These are phyloP conservation scores for Quercus berberidifolia DNA, from an alignment of 306 rosid genomes.

Conservation along the genomic window DNA sequence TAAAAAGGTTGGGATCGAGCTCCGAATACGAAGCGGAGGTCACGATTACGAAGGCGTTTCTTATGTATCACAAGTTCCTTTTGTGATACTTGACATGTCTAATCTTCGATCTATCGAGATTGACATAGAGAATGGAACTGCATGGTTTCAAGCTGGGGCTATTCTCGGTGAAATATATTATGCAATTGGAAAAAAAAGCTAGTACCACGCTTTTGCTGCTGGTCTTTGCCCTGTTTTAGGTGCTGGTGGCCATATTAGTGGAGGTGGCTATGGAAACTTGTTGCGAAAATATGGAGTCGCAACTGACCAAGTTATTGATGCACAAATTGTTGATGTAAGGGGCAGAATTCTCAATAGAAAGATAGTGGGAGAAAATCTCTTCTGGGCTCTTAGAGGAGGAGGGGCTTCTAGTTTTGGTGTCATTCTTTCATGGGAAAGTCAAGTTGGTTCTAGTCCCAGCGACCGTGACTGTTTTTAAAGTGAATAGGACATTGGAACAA, in stretches of 20 bases:
- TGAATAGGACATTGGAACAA: no score
- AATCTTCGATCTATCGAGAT: slow-evolving; percentile 35
- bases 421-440: slow-evolving; percentile 61
- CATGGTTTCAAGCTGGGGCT: no score
- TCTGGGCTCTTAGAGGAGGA: slow-evolving; percentile 84
- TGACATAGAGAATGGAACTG: no score
- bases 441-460: slow-evolving; percentile 52
- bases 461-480: slow-evolving; percentile 37
- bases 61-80: slow-evolving; percentile 52
- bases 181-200: no score
- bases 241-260: no score
- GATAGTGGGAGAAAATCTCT: slow-evolving; percentile 64
- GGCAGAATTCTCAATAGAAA: slow-evolving; percentile 53
- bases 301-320: slow-evolving; percentile 55
- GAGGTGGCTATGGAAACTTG: slow-evolving; percentile 45
- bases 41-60: slow-evolving; percentile 84
- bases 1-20: slow-evolving; percentile 43
- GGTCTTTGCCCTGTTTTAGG: no score
- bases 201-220: no score
- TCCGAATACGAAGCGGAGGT: slow-evolving; percentile 66
- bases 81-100: slow-evolving; percentile 45
- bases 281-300: slow-evolving; percentile 65
- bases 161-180: no score
- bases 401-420: slow-evolving; percentile 68
- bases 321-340: slow-evolving; percentile 41